Evolutionary conservation across 2,329 filamentous ascomycete genomes (phyloP).

Genomic region (Exutisphaerella laricina): DNA sequence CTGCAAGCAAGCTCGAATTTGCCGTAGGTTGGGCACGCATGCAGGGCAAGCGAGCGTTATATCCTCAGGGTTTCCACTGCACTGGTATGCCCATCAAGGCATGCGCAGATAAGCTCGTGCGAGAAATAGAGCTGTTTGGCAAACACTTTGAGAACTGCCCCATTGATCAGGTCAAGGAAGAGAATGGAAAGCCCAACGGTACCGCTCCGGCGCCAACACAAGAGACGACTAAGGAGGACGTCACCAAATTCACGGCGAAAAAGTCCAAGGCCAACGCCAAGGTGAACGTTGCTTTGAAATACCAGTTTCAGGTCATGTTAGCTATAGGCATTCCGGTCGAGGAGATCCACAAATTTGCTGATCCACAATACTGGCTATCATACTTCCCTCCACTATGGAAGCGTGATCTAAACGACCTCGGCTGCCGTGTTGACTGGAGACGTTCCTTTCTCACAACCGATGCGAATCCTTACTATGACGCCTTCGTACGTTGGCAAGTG

Average conservation of each 20-base stretch:
- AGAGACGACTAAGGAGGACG: slow-evolving; percentile 65
- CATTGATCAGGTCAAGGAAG: slow-evolving; percentile 48
- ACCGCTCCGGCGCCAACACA: slow-evolving; percentile 52
- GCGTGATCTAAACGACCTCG: slow-evolving; percentile 74
- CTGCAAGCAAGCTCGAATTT: slow-evolving; percentile 89
- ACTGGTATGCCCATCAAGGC: slow-evolving; percentile 99
- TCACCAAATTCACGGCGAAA: slow-evolving; percentile 86
- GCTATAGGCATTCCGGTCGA: slow-evolving; percentile 79
- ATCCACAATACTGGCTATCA: slow-evolving; percentile 85
- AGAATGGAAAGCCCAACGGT: slow-evolving; percentile 40
- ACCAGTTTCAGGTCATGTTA: slow-evolving; percentile 93
- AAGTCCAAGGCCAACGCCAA: slow-evolving; percentile 80
- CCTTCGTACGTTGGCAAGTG: slow-evolving; percentile 97
- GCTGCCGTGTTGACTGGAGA: slow-evolving; percentile 87
- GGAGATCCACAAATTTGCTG: slow-evolving; percentile 89
- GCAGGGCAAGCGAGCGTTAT: slow-evolving; percentile 81
- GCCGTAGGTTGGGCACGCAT: slow-evolving; percentile 79
- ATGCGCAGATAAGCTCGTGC: slow-evolving; percentile 87
- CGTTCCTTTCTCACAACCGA: slow-evolving; percentile 91
- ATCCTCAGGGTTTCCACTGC: slow-evolving; percentile 91
- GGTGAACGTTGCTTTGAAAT: slow-evolving; percentile 90
- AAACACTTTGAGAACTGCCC: slow-evolving; percentile 74
- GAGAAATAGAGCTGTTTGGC: slow-evolving; percentile 86
- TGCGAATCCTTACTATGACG: slow-evolving; percentile 93
- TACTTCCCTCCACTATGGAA: slow-evolving; percentile 82